Conservation (phyloP, 495 filamentous ascomycete genomes). For the Hapsidospora chrysogenum region DNA sequence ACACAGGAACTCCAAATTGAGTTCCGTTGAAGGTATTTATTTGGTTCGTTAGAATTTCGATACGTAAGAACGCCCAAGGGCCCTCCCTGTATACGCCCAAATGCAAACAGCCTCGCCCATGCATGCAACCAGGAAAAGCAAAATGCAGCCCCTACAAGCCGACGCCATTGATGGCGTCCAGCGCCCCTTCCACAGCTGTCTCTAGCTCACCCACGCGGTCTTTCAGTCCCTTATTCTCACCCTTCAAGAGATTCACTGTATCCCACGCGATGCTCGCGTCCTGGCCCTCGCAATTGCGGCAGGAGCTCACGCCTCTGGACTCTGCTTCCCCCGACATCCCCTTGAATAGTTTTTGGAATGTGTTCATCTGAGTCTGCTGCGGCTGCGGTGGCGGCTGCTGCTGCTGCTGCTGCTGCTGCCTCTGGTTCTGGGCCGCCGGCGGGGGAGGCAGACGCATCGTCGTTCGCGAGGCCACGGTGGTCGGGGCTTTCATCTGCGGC, state of each 20-base stretch:
- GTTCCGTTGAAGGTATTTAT: too few relatives aligned
- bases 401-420: slow-evolving; percentile 1
- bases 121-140: background rate
- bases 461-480: background rate
- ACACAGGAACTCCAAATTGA: too few relatives aligned
- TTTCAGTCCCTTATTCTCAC: slow-evolving; percentile 59
- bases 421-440: too few relatives aligned
- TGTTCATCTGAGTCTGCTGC: slow-evolving; percentile 15
- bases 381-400: slow-evolving; percentile 6
- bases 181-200: slow-evolving; percentile 49
- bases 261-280: slow-evolving; percentile 53
- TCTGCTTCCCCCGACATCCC: slow-evolving; percentile 18
- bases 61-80: background rate
- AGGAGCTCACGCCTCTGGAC: slow-evolving; percentile 18
- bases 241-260: slow-evolving; percentile 49
- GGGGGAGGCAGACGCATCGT: slow-evolving; percentile 2
- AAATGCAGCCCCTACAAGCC: slow-evolving; percentile 13
- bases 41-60: too few relatives aligned
- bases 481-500: background rate
- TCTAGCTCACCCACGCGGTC: slow-evolving; percentile 49
- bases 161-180: slow-evolving; percentile 43
- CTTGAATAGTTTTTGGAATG: slow-evolving; percentile 35
- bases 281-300: slow-evolving; percentile 42
- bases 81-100: background rate
- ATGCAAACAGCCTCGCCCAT: slow-evolving; percentile 1